phyloP scores from a whole-genome alignment of 805 yeast genomes.

The Lachancea fermentati region DNA sequence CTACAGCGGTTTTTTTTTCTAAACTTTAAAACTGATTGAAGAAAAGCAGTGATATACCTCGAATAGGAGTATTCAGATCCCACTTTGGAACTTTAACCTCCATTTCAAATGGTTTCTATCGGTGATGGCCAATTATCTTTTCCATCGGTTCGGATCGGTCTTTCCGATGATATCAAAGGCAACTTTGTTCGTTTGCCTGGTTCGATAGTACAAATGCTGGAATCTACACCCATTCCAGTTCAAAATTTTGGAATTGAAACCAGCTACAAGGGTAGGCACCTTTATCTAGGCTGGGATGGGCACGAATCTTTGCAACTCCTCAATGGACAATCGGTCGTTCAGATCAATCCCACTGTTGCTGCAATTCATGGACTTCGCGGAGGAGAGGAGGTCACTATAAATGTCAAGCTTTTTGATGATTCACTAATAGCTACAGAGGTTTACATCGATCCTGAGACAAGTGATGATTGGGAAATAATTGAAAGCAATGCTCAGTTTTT shows the following conservation, averaged over 20 bases:
- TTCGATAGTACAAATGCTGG: conserved; percentile 16
- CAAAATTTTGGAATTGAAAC: conserved; percentile 23
- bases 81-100: neutral
- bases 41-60: no score
- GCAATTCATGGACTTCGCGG: conserved; percentile 7
- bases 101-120: neutral
- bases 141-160: conserved; percentile 9
- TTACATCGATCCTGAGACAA: conserved; percentile 68
- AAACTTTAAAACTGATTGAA: neutral
- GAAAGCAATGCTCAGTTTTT: conserved; percentile 74
- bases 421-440: conserved; percentile 44
- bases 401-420: conserved; percentile 14
- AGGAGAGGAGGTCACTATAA: conserved; percentile 11
- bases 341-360: conserved; percentile 25
- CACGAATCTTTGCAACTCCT: conserved; percentile 16
- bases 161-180: conserved; percentile 20
- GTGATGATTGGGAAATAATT: conserved; percentile 86
- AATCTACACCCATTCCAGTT: conserved; percentile 18
- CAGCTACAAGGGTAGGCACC: conserved; percentile 2
- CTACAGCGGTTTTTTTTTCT: neutral
- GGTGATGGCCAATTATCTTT: conserved; percentile 10
- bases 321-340: conserved; percentile 12
- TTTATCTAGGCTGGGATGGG: conserved; percentile 29
- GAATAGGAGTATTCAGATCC: no score
- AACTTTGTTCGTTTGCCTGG: conserved; percentile 28